Evolutionary conservation across 345 rosid genomes (phyloP), one percentile per base, ranked within the genome.

Genomic region (Eucalyptus regnans): DNA sequence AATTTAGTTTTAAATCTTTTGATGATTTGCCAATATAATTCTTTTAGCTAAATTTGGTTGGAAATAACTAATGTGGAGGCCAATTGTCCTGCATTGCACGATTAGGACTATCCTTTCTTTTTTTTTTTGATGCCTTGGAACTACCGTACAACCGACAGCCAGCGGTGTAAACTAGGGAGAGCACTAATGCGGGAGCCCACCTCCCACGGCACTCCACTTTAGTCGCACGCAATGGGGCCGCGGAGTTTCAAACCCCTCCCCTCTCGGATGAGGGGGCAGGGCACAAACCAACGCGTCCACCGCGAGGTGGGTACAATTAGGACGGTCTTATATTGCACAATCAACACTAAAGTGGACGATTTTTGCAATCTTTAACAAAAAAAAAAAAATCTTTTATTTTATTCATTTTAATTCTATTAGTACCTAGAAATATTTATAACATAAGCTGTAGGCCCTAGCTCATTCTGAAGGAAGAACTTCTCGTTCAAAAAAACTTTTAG

Each of bases 281-380:
- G 37, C 37, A 33, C 37, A 3, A 33, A 33, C 37, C 37, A 33
- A 33, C 37, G 37, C 37, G 3, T 33, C 37, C 37, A 33, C 37
- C 3, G 37, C 37, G 37, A 3, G 37, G 37, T 33, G 37, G 37
- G 37, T 33, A 33, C 41, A 37, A 4, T 52, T 18, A 0, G 5
- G 25, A 52, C 1, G 20, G 25, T 52, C 56, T 52, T 52, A 52
- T 52, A 52, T 52, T 52, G 23, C 58, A 18, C 0, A 20, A 1
- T 10, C 25, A 0, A 52, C 25, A 22, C 7, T 1, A n/a, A 64
- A 2, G 9, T 7, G 3, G 37, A 64, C 0, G 1, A 64, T 64
- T 64, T 14, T 64, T 64, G 9, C 37, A 4, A 64, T 31, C 9
- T 60, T 52, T 17, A 16, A 33, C 37, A 51, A 51, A 50, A 49